Percentiles rank a stretch among this genome's conserved stretches.
Evolutionary conservation across 345 rosid genomes (phyloP).

Genomic region (Raphanus raphanistrum): DNA sequence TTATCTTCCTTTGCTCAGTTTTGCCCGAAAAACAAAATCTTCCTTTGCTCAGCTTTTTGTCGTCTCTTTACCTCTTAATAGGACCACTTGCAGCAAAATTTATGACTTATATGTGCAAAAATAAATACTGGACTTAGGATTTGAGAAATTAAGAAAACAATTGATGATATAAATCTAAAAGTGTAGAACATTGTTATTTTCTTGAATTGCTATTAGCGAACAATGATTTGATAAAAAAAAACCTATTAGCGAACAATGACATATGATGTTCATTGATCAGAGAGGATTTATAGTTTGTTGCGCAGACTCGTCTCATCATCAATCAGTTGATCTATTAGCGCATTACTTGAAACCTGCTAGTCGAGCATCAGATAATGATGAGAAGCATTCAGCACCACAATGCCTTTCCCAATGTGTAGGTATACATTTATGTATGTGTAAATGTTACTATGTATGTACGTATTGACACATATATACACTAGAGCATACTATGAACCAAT

Average conservation of each 20-base stretch:
- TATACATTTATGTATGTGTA: slow-evolving; percentile 2
- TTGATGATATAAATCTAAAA: not conserved
- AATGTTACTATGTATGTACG: not conserved
- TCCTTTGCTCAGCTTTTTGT: slow-evolving; percentile 16
- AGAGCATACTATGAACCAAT: not conserved
- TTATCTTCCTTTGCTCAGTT: slow-evolving; percentile 14
- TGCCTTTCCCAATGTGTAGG: slow-evolving; percentile 11
- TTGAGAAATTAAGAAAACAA: not conserved
- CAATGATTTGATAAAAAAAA: not conserved
- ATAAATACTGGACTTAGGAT: not conserved
- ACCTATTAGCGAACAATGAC: not conserved
- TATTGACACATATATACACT: not conserved
- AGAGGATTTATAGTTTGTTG: not conserved
- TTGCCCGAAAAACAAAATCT: not conserved
- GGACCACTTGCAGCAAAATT: slow-evolving; percentile 27
- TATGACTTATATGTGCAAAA: not conserved
- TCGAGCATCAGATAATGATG: slow-evolving; percentile 2
- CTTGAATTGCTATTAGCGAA: not conserved
- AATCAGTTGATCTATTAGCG: not conserved
- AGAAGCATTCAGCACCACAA: not conserved
- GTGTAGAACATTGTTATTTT: slow-evolving; percentile 13
- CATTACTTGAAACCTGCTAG: slow-evolving; percentile 7
- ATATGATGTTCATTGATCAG: not conserved
- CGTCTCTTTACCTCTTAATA: slow-evolving; percentile 4
- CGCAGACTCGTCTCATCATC: slow-evolving; percentile 9